phyloP scores from a whole-genome alignment of 73 alveolate species.

The Paraurostyla sp. region DNA sequence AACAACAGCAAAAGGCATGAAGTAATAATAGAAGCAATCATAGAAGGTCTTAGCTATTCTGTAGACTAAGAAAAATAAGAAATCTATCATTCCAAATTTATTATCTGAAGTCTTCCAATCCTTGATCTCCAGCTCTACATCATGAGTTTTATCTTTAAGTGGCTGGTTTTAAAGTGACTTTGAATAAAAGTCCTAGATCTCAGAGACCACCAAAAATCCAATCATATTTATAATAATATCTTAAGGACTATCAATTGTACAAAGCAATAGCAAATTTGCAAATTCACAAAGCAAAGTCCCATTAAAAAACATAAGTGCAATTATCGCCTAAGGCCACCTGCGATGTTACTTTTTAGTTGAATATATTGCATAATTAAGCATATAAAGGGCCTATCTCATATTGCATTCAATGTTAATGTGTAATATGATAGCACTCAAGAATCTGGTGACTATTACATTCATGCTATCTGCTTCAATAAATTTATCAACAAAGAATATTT shows the following conservation, averaged over 20 bases:
- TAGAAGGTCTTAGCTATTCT: conserved; percentile 18
- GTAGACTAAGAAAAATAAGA: conserved; percentile 1
- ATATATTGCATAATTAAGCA: conserved; percentile 32
- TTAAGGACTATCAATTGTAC: conserved; percentile 44
- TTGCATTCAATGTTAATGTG: conserved; percentile 50
- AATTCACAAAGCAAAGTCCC: conserved; percentile 50
- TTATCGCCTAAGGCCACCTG: background rate
- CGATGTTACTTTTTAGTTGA: background rate
- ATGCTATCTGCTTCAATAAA: background rate
- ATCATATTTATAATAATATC: conserved; percentile 48
- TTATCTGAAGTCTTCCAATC: conserved; percentile 30
- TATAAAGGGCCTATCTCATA: conserved; percentile 44
- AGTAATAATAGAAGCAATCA: conserved; percentile 38
- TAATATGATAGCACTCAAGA: conserved; percentile 40
- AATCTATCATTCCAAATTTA: conserved; percentile 1
- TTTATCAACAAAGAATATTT: background rate
- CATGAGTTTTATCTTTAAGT: background rate
- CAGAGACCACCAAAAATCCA: conserved; percentile 50
- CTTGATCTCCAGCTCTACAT: conserved; percentile 32
- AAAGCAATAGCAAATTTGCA: conserved; percentile 27
- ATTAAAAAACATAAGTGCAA: conserved; percentile 29
- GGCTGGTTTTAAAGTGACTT: conserved; percentile 20
- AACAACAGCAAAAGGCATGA: conserved; percentile 48
- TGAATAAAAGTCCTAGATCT: conserved; percentile 25
- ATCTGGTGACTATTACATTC: conserved; percentile 32